These are phyloP conservation scores for Cystobasidium tubakii DNA, from an alignment of 768 basidiomycete species.

Conservation along the genomic window DNA sequence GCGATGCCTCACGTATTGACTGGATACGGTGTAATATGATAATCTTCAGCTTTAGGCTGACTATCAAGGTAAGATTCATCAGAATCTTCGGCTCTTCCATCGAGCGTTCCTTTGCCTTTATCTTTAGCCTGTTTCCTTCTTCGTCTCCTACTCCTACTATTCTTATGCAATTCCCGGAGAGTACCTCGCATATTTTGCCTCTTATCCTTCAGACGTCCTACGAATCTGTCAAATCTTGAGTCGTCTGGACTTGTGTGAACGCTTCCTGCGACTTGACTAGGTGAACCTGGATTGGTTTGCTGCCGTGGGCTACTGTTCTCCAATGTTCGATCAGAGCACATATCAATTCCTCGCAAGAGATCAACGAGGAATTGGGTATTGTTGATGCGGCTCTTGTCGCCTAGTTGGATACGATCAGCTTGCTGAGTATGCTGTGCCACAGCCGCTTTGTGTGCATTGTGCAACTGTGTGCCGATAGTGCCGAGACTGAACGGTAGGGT, in stretches of 20 bases:
- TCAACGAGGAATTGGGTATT: slow-evolving; percentile 24
- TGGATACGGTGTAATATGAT: slow-evolving; percentile 24
- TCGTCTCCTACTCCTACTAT: not conserved
- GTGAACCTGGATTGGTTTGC: not conserved
- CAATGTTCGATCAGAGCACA: slow-evolving; percentile 14
- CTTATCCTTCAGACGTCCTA: not conserved
- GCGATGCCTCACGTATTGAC: not conserved
- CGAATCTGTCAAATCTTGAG: slow-evolving; percentile 2
- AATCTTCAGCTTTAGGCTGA: slow-evolving; percentile 17
- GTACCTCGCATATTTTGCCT: slow-evolving; percentile 20
- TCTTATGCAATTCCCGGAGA: slow-evolving; percentile 20
- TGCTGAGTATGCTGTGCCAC: slow-evolving; percentile 7
- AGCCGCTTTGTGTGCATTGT: slow-evolving; percentile 27
- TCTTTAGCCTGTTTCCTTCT: not conserved
- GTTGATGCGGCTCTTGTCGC: not conserved
- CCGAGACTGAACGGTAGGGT: slow-evolving; percentile 24
- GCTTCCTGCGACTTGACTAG: too few species aligned
- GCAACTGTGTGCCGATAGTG: slow-evolving; percentile 27
- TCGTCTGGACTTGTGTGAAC: not conserved
- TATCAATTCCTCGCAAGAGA: slow-evolving; percentile 18
- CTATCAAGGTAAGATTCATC: not conserved
- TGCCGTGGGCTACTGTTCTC: not conserved
- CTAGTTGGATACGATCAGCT: slow-evolving; percentile 5
- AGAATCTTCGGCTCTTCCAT: slow-evolving; percentile 2
- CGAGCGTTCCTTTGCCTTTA: not conserved